Evolutionary conservation across 768 basidiomycete species (phyloP).

Genomic region (Termitomyces sp.): DNA sequence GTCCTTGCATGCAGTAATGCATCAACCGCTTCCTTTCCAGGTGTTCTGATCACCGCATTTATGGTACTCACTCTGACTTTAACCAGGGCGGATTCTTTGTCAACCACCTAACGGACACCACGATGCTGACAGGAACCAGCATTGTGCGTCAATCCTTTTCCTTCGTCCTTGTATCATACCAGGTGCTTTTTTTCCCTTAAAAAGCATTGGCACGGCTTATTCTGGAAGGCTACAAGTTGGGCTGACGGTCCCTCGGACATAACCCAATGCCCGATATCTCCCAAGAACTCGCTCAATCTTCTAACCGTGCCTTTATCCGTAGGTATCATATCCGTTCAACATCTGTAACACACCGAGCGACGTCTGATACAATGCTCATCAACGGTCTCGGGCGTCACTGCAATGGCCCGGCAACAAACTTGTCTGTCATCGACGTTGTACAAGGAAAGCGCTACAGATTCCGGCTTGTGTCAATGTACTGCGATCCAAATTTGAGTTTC

Average conservation of each 20-base stretch:
- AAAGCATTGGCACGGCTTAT: slow-evolving; percentile 5
- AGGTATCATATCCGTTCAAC: slow-evolving; percentile 1
- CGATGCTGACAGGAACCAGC: slow-evolving; percentile 1
- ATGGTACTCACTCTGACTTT: neutral
- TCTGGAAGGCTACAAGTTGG: neutral
- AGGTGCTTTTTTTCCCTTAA: neutral
- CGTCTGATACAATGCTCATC: neutral
- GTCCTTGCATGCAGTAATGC: neutral
- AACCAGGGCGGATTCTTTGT: neutral
- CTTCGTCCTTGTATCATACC: neutral
- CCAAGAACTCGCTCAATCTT: neutral
- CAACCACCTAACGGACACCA: neutral
- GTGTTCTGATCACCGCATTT: neutral
- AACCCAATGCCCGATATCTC: slow-evolving; percentile 1
- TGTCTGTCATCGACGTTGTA: slow-evolving; percentile 28
- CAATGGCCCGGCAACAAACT: slow-evolving; percentile 11
- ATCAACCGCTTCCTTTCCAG: neutral
- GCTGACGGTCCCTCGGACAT: neutral
- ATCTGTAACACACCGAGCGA: slow-evolving; percentile 8
- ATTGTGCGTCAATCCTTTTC: neutral
- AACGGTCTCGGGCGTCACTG: neutral
- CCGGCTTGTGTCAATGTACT: slow-evolving; percentile 25
- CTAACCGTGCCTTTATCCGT: neutral
- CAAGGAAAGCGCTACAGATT: slow-evolving; percentile 27
- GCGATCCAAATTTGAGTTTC: slow-evolving; percentile 31